Evolutionary conservation across 306 rosid species (phyloP).

Genomic region (Pyrus communis): DNA sequence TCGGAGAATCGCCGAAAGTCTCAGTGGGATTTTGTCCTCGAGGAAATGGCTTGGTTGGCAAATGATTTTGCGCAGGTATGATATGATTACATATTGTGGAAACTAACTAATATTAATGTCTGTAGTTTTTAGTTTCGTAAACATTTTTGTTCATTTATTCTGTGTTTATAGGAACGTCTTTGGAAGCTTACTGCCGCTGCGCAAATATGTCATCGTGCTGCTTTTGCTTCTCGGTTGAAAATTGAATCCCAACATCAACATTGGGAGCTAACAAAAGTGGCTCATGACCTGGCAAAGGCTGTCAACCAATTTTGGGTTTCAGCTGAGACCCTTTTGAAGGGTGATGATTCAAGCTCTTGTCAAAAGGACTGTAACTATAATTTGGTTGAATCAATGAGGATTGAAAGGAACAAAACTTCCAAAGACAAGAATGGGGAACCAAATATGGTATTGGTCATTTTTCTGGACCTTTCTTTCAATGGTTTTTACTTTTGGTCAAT

Average conservation of each 20-base stretch:
- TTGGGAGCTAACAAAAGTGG: conserved; percentile 49
- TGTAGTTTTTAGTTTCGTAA: not conserved
- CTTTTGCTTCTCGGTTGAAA: conserved; percentile 64
- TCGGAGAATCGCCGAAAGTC: conserved; percentile 50
- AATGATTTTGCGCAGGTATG: conserved; percentile 96
- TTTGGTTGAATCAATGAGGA: conserved; percentile 27
- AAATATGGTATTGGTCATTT: conserved; percentile 32
- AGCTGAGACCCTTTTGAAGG: conserved; percentile 52
- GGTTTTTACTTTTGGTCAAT: conserved; percentile 16
- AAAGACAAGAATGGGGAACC: conserved; percentile 30
- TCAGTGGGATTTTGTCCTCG: conserved; percentile 93
- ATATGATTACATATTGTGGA: conserved; percentile 9
- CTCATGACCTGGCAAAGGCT: conserved; percentile 76
- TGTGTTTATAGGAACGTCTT: conserved; percentile 70
- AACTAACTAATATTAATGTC: not conserved
- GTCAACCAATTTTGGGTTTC: conserved; percentile 94
- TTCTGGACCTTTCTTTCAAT: conserved; percentile 7
- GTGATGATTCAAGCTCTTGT: conserved; percentile 17
- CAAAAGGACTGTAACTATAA: conserved; percentile 15
- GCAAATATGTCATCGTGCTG: conserved; percentile 60
- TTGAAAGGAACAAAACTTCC: conserved; percentile 32
- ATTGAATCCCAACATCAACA: conserved; percentile 44
- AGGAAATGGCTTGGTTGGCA: conserved; percentile 98
- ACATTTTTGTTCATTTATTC: conserved; percentile 1
- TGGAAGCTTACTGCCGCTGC: conserved; percentile 94